Conservation (phyloP, 768 basidiomycete genomes). For the Rhodotorula sphaerocarpa region DNA sequence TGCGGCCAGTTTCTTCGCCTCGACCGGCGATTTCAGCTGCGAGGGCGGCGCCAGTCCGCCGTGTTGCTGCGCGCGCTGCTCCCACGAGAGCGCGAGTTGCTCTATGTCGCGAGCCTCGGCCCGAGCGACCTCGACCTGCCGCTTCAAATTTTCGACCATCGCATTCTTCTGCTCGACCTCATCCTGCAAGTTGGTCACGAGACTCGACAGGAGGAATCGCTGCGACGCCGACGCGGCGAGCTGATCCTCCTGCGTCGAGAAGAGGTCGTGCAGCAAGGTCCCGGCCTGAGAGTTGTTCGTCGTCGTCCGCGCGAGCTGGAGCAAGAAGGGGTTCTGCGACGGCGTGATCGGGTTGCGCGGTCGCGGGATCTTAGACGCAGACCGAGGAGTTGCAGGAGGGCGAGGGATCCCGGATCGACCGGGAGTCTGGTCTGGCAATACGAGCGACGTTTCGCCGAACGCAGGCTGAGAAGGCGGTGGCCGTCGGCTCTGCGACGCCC, state of each 20-base stretch:
- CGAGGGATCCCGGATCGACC: not conserved
- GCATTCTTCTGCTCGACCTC: conserved; percentile 25
- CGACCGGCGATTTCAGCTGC: too few species aligned
- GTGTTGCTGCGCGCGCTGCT: not conserved
- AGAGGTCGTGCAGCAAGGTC: conserved; percentile 15
- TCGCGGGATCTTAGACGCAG: conserved; percentile 11
- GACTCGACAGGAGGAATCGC: conserved; percentile 11
- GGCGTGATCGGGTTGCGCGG: conserved; percentile 21
- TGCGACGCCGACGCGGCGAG: conserved; percentile 14
- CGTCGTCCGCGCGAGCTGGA: conserved; percentile 4
- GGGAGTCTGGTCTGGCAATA: conserved; percentile 8
- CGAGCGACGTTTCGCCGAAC: not conserved
- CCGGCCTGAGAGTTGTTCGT: not conserved
- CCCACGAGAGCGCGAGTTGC: conserved; percentile 15
- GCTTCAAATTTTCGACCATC: conserved; percentile 13
- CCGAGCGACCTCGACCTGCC: conserved; percentile 12
- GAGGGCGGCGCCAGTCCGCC: not conserved
- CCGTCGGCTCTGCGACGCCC: not conserved
- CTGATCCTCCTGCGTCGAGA: conserved; percentile 24
- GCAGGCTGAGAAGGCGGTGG: not conserved
- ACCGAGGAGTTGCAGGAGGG: conserved; percentile 3
- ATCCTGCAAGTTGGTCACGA: conserved; percentile 23
- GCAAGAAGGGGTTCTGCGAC: conserved; percentile 17
- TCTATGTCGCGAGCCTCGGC: conserved; percentile 8
- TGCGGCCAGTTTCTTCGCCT: conserved; percentile 10